Percentiles rank a stretch among this genome's conserved stretches.
Conservation (phyloP, 257 asterid species). For the Nicotiana otophora region DNA sequence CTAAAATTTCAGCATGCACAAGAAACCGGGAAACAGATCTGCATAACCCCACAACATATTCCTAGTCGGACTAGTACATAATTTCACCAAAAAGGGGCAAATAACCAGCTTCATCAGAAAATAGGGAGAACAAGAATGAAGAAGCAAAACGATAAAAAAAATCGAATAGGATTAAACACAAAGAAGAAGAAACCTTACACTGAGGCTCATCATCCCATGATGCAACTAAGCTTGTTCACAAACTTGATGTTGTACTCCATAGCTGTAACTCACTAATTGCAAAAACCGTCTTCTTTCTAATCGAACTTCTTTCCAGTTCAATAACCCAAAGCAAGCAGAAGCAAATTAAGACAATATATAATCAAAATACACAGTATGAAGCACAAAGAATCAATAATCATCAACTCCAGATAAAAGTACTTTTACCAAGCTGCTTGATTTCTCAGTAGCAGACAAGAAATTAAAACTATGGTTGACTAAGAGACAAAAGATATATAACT, state of each 20-base stretch:
- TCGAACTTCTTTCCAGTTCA: not conserved
- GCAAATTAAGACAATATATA: conserved; percentile 11
- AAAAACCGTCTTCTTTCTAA: not conserved
- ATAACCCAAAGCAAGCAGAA: conserved; percentile 5
- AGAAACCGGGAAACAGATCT: conserved; percentile 26
- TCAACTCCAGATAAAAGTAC: not conserved
- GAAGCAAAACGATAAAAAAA: not conserved
- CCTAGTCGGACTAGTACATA: not conserved
- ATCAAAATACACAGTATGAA: conserved; percentile 26
- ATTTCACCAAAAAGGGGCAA: not conserved
- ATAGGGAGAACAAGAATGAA: not conserved
- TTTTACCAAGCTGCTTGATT: conserved; percentile 16
- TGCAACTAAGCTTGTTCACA: not conserved
- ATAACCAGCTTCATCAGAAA: not conserved
- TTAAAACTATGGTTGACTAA: conserved; percentile 14
- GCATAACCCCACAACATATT: not conserved
- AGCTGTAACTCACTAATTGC: not conserved
- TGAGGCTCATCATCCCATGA: not conserved
- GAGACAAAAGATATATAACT: not conserved
- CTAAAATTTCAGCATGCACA: conserved; percentile 19
- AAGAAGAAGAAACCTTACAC: not conserved
- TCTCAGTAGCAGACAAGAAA: conserved; percentile 16
- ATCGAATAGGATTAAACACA: not conserved
- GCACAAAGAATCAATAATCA: not conserved
- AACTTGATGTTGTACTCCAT: not conserved